Base-by-base conservation (phyloP, 495 filamentous ascomycete species). In the Lineolata rhizophorae region DNA sequence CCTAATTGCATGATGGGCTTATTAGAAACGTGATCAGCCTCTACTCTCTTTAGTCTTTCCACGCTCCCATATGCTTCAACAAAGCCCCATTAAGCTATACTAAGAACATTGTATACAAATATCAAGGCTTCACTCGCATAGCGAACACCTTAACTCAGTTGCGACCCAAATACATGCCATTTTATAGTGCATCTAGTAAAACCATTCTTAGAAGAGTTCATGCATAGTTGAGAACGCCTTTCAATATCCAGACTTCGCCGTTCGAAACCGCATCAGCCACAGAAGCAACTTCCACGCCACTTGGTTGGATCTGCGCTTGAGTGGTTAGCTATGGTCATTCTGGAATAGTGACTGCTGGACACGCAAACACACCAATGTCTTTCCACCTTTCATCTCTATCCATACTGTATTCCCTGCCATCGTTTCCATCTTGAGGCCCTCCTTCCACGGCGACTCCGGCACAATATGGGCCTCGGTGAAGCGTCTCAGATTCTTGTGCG, bases 391-490 rank as follows among this genome's bases (percentile, higher is more conserved):
- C 32, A 57, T 69, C 40, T 75, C 72, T 76, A 77, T 94, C 68
- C 72, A 91, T 18, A 95, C 45, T 39, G 72, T 70, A 34, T 63
- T 64, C 2, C 81, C 82, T 3, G 65, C 58, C 34, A 87, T 27
- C 0, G 78, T 74, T 52, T 69, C 64, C 0, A 65, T 61, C 50
- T 79, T 84, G 48, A 76, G 61, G 0, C 67, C 68, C 45, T 77
- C 72, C 34, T 54, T 55, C 87, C 90, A 95, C 2, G 85, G 85
- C 41, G 65, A 77, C 10, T 54, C 55, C 10, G 69, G 65, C 0
- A 94, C 56, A 22, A 93, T 60, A 53, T 97, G 87, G 9, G 76
- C 74, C 56, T 93, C 76, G 0, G 90, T 80, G 50, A 95, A 94
- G 21, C 66, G 56, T 46, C 68, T 64, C 45, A 95, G 43, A 46